Base-by-base conservation (phyloP, 192 early-diverging fungal genomes). In the Dissophora ornata region DNA sequence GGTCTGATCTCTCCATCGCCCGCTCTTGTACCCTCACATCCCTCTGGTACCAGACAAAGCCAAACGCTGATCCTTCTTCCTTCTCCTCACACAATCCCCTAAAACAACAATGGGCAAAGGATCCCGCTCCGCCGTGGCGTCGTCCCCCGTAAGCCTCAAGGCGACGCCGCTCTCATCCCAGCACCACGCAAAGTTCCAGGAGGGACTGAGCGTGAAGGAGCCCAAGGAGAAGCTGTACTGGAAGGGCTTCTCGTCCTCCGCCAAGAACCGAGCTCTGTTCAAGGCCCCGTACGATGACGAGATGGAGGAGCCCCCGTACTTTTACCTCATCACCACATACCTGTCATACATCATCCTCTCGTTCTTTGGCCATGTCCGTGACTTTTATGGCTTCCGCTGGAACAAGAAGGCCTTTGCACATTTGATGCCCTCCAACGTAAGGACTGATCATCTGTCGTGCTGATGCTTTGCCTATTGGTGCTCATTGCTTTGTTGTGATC, bases 261-360 rank as follows among this genome's bases (percentile, higher is more conserved):
- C 33, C 33, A 77, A 77, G 64, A 77, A 77, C 59, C 16, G 73
- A 19, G 73, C 64, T 45, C 30, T 77, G 29, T 77, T 77, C 65
- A 77, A 77, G 64, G 65, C 73, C 15, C 65, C 63, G 5, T 77
- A 77, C 40, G 73, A 77, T 33, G 73, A 77, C 38, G 48, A 60
- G 29, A 77, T 77, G 73, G 92, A 95, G 54, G 85, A 84, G 13
- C 90, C 95, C 51, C 96, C 96, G 18, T 82, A 91, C 47, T 87
- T 90, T 53, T 90, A 91, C 50, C 89, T 97, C 57, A 87, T 97
- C 50, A 94, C 96, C 10, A 99, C 97, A 58, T 99, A 99, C 79
- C 86, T 99, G 40, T 92, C 90, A 56, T 99, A 94, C 85, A 89
- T 97, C 62, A 87, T 98, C 81, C 86, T 99, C 58, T 96, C 97